Base-by-base conservation (phyloP, 2,329 filamentous ascomycete species). In the Pseudopyricularia cyperi region DNA sequence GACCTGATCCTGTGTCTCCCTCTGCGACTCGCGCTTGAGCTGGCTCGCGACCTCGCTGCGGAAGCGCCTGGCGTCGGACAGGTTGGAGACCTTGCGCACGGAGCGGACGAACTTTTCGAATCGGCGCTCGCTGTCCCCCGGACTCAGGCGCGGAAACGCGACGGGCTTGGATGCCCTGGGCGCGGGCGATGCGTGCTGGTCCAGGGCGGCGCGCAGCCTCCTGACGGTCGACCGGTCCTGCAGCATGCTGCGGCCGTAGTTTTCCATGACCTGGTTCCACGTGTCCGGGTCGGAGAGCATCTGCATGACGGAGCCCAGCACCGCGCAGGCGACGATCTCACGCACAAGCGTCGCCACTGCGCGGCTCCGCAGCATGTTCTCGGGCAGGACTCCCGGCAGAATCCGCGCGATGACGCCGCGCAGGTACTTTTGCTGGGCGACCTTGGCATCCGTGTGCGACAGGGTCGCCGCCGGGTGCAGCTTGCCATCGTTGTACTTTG, bases 241-340 rank as follows among this genome's bases (percentile, higher is more conserved):
- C 42, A 98, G 75, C 71, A 95, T 85, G 26, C 85, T 85, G 49
- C 87, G 83, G 17, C 89, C 86, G 66, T 84, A 89, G 52, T 84
- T 90, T 66, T 97, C 91, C 76, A 97, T 89, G 54, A 95, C 68
- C 65, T 96, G 90, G 61, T 98, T 97, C 91, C 91, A 98, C 8
- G 86, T 95, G 69, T 98, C 94, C 1, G 94, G 90, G 59, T 98
- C 91, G 5, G 87, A 80, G 17, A 98, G 71, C 55, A 89, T 72
- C 60, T 85, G 82, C 63, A 96, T 75, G 22, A 94, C 71, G 1
- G 93, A 93, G 42, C 82, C 83, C 35, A 98, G 71, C 37, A 98
- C 83, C n/a, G 89, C 88, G 66, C 93, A 96, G 22, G 89, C 77
- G n/a, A 96, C 80, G 55, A 98, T 84, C 69, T 98, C 94, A 59